Evolutionary conservation across 2,329 filamentous ascomycete species (phyloP), one percentile per base, ranked within the genome.

Genomic region (Cercospora zeae-maydis): DNA sequence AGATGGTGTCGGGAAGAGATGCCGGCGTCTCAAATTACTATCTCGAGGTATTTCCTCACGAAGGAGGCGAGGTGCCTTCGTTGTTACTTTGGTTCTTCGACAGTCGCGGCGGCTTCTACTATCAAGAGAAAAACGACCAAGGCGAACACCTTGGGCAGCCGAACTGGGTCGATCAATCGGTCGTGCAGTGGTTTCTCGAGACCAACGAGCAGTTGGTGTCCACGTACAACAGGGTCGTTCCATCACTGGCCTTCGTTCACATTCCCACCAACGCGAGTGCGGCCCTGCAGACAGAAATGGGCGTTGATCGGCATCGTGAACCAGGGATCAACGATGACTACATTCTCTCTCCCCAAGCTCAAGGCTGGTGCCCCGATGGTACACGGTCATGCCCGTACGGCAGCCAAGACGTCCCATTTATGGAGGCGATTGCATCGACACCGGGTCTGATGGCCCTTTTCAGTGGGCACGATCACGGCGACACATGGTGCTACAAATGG

Each of bases 31-130:
- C 81, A 9, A 86, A 86, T 66, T 86, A 85, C 70, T 84, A 81
- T 62, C 68, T 86, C 6, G 79, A 79, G 0, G 74, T 86, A 1
- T 84, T 82, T 68, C 72, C 75, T 10, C 63, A 71, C 51, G 62
- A 65, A 19, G 82, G 82, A 69, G 78, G 80, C 62, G 59, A 69
- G 4, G 45, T 54, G 1, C 82, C 84, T 6, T 67, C 70, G 7
- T 69, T 80, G 7, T 70, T 91, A 0, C 77, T 92, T 1, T 92
- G 88, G 86, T 91, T 91, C 76, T 90, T 92, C 69, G 89, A 91
- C 70, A 84, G 81, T 60, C 80, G 83, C 27, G 67, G 67, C 54
- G 87, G 87, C 36, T 86, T 86, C 7, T 78, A 78, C 57, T 77
- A 79, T 54, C 85, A 81, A 68, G 80, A 77, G 52, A 66, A 81